Evolutionary conservation across 495 filamentous ascomycete species (phyloP).

Genomic region (Elaphomyces granulatus): DNA sequence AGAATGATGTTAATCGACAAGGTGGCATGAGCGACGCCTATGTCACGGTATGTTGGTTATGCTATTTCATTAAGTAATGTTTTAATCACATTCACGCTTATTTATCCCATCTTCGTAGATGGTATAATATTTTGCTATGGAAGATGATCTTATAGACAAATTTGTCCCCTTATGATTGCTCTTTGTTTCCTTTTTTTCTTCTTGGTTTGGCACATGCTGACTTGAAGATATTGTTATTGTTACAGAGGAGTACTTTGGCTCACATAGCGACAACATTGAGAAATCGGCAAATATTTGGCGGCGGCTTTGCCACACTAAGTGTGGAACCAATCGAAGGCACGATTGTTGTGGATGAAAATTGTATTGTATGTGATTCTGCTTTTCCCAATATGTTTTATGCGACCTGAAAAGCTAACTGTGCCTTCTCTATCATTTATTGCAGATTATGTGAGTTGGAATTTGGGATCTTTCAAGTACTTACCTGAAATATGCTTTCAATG

Average conservation of each 20-base stretch:
- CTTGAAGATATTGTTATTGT: no score
- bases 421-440: background rate
- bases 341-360: slow-evolving; percentile 21
- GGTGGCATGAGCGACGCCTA: slow-evolving; percentile 47
- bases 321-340: slow-evolving; percentile 8
- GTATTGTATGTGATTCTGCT: slow-evolving; percentile 7
- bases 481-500: no score
- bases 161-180: no score
- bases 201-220: no score
- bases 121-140: no score
- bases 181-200: no score
- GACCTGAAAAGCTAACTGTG: background rate
- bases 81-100: no score
- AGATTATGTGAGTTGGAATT: slow-evolving; percentile 10
- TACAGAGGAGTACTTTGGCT: slow-evolving; percentile 45
- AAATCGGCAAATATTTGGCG: slow-evolving; percentile 16
- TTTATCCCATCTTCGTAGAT: no score
- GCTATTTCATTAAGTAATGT: no score
- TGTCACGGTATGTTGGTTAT: slow-evolving; percentile 41
- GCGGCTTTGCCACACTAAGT: slow-evolving; percentile 4
- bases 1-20: slow-evolving; percentile 49
- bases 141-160: no score
- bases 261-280: slow-evolving; percentile 36
- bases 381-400: background rate
- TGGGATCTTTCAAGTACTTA: no score